Base-by-base conservation (phyloP, 768 basidiomycete genomes). In the Collybiopsis confluens region DNA sequence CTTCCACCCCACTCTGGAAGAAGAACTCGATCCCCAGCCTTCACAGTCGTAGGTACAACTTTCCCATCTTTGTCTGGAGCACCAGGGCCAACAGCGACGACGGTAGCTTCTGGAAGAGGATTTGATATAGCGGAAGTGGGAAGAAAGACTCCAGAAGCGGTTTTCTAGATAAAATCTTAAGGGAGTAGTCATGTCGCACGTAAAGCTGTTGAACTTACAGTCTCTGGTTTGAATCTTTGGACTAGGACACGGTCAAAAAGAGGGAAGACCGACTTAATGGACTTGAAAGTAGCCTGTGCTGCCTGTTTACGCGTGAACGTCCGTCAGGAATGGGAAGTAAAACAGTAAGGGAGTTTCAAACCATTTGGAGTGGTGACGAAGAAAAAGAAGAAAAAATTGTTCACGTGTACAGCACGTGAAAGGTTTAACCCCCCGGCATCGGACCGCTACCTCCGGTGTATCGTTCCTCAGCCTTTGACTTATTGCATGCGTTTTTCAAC, bases 1-100 rank as follows among this genome's bases (percentile, higher is more conserved):
- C 86, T 94, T 10, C 97, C 97, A 49, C 97, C 97, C 91, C 96
- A 99, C 4, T 91, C 92, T 11, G 97, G 96, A 3, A 99, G 75
- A 48, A 99, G 77, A 15, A 98, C 95, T 9, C 90, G 80, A 74
- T 98, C 97, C 36, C 96, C 96, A 16, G 88, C 79, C 73, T 88
- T 84, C 44, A 98, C 95, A 16, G 73, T 68, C 5, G 86, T 82
- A 2, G 92, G 89, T 16, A 87, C 71, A 8, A 96, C 49, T 10
- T 76, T 67, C 30, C 96, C 96, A 1, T 91, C 82, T 75, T 92
- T 92, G 76, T 90, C 82, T 20, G 85, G 88, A n/a, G 89, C 89
- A 28, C 97, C 97, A 30, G 96, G 96, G 53, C 96, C 96, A 45
- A 91, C 88, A 24, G 97, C 91, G 67, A 98, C 88, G 65, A 97